Evolutionary conservation across 2,329 filamentous ascomycete species (phyloP).

Genomic region (Nothophoma quercina): DNA sequence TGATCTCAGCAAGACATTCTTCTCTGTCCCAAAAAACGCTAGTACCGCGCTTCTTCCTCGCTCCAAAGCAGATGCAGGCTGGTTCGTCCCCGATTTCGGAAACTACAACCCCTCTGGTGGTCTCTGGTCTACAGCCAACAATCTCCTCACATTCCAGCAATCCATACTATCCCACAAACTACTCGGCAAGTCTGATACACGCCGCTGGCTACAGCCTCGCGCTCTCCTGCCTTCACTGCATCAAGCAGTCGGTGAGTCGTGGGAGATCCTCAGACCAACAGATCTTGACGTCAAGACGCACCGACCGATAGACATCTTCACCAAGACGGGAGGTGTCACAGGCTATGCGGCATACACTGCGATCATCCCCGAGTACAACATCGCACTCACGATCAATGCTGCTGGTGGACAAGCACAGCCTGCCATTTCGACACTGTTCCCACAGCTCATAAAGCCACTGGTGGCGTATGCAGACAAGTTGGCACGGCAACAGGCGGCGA

Average conservation of each 20-base stretch:
- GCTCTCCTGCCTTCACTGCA: conserved; percentile 26
- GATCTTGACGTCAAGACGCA: conserved; percentile 23
- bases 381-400: conserved; percentile 32
- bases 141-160: conserved; percentile 29
- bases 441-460: conserved; percentile 19
- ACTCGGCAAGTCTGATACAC: conserved; percentile 23
- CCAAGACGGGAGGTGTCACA: conserved; percentile 34
- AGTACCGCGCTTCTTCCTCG: conserved; percentile 27
- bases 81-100: conserved; percentile 32
- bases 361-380: conserved; percentile 34
- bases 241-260: conserved; percentile 36
- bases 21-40: conserved; percentile 19
- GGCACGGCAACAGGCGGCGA: conserved; percentile 25
- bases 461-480: conserved; percentile 32
- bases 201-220: conserved; percentile 35
- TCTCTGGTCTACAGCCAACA: conserved; percentile 36
- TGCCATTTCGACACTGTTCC: conserved; percentile 24
- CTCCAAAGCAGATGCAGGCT: conserved; percentile 19
- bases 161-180: conserved; percentile 26
- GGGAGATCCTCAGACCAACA: conserved; percentile 37
- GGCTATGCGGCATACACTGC: conserved; percentile 32
- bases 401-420: conserved; percentile 24
- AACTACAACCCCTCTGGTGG: conserved; percentile 39
- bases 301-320: conserved; percentile 35
- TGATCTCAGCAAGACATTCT: conserved; percentile 24